Percentiles rank a stretch among this genome's conserved stretches.
phyloP scores from a whole-genome alignment of 306 rosid species.

The Sicyos baderoa region DNA sequence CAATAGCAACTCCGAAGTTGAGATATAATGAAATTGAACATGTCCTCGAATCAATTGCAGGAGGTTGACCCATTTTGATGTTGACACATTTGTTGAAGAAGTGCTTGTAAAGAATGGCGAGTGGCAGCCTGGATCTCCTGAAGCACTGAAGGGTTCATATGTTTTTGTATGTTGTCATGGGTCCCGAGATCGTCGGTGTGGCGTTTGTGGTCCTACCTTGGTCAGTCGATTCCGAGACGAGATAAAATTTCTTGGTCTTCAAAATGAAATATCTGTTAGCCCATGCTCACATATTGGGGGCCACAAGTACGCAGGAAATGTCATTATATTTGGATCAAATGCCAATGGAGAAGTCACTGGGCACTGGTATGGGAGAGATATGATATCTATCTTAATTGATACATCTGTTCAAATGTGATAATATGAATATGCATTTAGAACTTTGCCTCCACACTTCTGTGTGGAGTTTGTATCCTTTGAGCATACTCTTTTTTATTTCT shows the following conservation, averaged over 20 bases:
- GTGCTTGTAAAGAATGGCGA: slow-evolving; percentile 91
- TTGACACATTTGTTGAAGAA: slow-evolving; percentile 92
- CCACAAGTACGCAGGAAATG: slow-evolving; percentile 83
- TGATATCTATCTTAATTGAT: slow-evolving; percentile 4
- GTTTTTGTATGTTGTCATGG: slow-evolving; percentile 86
- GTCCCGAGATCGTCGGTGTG: slow-evolving; percentile 88
- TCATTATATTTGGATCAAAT: slow-evolving; percentile 60
- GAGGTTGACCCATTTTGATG: slow-evolving; percentile 94
- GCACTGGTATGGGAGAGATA: slow-evolving; percentile 57
- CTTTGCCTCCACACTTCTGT: too few species aligned
- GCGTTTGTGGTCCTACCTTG: slow-evolving; percentile 87
- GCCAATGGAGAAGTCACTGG: slow-evolving; percentile 59
- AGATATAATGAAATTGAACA: not conserved
- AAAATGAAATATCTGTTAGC: slow-evolving; percentile 70
- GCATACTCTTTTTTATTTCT: too few species aligned
- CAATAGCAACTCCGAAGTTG: not conserved
- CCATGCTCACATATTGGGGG: slow-evolving; percentile 97
- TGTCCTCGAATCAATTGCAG: slow-evolving; percentile 31
- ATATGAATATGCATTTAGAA: not conserved
- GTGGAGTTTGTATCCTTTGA: too few species aligned
- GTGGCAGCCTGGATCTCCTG: slow-evolving; percentile 91
- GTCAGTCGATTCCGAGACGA: slow-evolving; percentile 70
- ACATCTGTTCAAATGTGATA: not conserved
- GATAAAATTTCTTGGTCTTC: slow-evolving; percentile 58
- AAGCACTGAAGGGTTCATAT: slow-evolving; percentile 55